These are phyloP conservation scores for Lyophyllum shimeji DNA, from an alignment of 768 basidiomycete species.

Conservation along the genomic window DNA sequence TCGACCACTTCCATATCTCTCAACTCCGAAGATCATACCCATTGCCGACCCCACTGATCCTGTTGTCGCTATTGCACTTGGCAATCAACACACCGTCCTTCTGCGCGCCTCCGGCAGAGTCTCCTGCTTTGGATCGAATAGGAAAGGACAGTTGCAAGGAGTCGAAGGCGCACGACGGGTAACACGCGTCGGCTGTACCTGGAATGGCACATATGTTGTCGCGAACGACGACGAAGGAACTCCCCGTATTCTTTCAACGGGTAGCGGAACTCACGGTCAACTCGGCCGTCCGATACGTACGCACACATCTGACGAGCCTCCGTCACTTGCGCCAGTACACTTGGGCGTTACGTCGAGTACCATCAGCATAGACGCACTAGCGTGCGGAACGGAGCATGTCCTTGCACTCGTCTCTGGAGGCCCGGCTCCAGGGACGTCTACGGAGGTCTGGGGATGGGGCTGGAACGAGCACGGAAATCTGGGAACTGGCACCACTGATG, in stretches of 20 bases:
- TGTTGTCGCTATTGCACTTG: constrained; percentile 35
- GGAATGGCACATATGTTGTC: constrained; percentile 74
- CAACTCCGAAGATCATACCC: constrained; percentile 36
- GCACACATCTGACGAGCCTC: constrained; percentile 10
- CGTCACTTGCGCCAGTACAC: constrained; percentile 24
- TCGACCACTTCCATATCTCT: constrained; percentile 27
- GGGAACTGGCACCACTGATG: constrained; percentile 60
- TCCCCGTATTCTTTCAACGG: constrained; percentile 38
- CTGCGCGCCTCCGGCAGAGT: constrained; percentile 58
- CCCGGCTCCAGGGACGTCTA: background rate
- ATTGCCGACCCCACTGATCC: constrained; percentile 27
- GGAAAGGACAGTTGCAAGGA: constrained; percentile 61
- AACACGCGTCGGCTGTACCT: constrained; percentile 52
- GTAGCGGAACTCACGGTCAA: constrained; percentile 66
- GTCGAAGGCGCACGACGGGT: constrained; percentile 30
- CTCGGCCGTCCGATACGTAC: constrained; percentile 41
- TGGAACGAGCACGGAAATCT: constrained; percentile 99
- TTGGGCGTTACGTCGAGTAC: constrained; percentile 25
- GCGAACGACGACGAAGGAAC: constrained; percentile 17
- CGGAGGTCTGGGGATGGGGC: constrained; percentile 83
- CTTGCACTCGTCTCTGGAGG: constrained; percentile 36
- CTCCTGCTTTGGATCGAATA: constrained; percentile 63
- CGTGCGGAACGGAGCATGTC: constrained; percentile 88
- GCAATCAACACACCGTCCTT: constrained; percentile 45
- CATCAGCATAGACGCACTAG: constrained; percentile 32